These are phyloP conservation scores for Nicotiana rustica DNA, from an alignment of 305 asterid species.

Conservation along the genomic window DNA sequence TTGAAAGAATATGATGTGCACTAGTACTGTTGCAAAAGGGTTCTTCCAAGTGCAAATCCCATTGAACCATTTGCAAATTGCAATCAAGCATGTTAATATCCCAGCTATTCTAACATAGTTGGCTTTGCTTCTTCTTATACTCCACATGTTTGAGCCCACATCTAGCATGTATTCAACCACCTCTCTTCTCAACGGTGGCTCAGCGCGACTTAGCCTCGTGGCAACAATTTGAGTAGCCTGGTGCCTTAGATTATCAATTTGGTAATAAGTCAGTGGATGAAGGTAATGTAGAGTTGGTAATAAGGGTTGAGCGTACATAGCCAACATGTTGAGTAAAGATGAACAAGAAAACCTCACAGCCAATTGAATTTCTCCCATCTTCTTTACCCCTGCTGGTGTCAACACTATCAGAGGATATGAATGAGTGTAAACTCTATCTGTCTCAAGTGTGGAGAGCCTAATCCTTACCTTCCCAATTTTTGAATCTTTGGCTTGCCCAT, in stretches of 20 bases:
- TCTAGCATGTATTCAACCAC: slow-evolving; percentile 90
- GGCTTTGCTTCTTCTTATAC: slow-evolving; percentile 85
- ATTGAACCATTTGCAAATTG: slow-evolving; percentile 53
- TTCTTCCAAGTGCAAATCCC: slow-evolving; percentile 62
- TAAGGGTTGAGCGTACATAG: slow-evolving; percentile 64
- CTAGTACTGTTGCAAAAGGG: slow-evolving; percentile 56
- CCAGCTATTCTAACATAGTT: slow-evolving; percentile 64
- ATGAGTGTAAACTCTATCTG: slow-evolving; percentile 80
- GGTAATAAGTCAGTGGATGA: slow-evolving; percentile 68
- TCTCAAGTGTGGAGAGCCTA: slow-evolving; percentile 79
- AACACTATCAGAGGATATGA: slow-evolving; percentile 77
- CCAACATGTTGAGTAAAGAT: slow-evolving; percentile 65
- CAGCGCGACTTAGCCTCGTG: slow-evolving; percentile 68
- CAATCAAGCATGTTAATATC: slow-evolving; percentile 51
- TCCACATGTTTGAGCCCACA: slow-evolving; percentile 88
- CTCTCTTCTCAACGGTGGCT: slow-evolving; percentile 83
- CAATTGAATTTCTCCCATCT: slow-evolving; percentile 90
- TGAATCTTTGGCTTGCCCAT: slow-evolving; percentile 59
- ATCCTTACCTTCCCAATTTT: slow-evolving; percentile 87
- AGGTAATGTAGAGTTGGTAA: slow-evolving; percentile 72
- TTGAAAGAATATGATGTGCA: slow-evolving; percentile 60
- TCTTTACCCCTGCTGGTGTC: slow-evolving; percentile 74
- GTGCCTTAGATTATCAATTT: slow-evolving; percentile 65
- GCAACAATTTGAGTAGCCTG: slow-evolving; percentile 83
- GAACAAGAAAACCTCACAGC: slow-evolving; percentile 85